phyloP scores from a whole-genome alignment of 345 rosid species.

The Gossypioides kirkii region DNA sequence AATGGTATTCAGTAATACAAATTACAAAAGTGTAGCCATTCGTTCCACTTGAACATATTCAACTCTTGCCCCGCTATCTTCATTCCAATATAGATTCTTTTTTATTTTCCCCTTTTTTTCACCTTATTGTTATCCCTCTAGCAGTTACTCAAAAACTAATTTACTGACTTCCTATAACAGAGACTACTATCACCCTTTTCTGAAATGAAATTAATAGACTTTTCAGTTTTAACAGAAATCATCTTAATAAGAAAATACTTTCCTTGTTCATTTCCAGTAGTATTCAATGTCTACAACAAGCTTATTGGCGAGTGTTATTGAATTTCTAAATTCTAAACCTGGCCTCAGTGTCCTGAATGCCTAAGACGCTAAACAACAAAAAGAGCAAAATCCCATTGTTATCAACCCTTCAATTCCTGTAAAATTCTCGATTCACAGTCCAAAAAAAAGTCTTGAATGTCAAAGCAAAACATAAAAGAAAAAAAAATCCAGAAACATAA shows the following conservation, averaged over 20 bases:
- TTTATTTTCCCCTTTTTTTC: no score
- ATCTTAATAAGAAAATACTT: background rate
- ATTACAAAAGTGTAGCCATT: background rate
- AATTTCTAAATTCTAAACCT: background rate
- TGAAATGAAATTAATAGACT: background rate
- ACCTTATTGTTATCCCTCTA: background rate
- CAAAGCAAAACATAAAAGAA: background rate
- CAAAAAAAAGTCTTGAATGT: background rate
- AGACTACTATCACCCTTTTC: background rate
- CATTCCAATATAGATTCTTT: background rate
- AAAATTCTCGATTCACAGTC: background rate
- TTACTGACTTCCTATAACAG: background rate
- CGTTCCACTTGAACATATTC: background rate
- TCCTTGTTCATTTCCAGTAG: background rate
- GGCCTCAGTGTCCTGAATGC: background rate
- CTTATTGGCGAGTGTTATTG: background rate
- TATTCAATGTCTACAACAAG: background rate
- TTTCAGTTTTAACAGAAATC: background rate
- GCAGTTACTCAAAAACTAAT: background rate
- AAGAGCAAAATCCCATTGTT: background rate
- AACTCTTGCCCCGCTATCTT: background rate
- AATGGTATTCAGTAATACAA: background rate
- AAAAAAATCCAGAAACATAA: background rate
- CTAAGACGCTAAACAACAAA: background rate
- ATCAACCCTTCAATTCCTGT: background rate